phyloP scores from a whole-genome alignment of 148 eudicot genomes.

The Rheum nobile region DNA sequence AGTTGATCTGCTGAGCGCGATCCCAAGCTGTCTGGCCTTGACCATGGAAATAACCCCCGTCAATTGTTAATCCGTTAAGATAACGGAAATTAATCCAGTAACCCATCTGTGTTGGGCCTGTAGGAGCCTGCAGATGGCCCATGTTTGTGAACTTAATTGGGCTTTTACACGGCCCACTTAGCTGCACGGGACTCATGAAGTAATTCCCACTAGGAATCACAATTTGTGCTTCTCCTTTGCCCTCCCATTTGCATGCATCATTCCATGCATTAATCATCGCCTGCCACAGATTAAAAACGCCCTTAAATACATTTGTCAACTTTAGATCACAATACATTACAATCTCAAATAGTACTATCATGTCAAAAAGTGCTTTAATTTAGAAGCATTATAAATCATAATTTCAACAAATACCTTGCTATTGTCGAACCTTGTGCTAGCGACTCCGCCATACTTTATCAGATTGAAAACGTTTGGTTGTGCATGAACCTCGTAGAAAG shows the following conservation, averaged over 20 bases:
- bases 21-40: conserved; percentile 30
- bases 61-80: conserved; percentile 20
- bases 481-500: conserved; percentile 13
- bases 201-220: conserved; percentile 28
- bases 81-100: conserved; percentile 37
- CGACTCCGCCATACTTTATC: conserved; percentile 20
- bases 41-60: conserved; percentile 46
- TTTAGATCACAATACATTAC: neutral
- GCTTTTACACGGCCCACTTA: conserved; percentile 44
- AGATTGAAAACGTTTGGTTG: conserved; percentile 21
- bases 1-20: conserved; percentile 15
- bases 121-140: conserved; percentile 38
- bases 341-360: too few species aligned
- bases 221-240: conserved; percentile 18
- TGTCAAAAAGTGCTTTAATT: too few species aligned
- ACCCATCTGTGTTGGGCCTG: conserved; percentile 5
- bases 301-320: neutral
- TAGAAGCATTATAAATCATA: too few species aligned
- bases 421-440: conserved; percentile 9
- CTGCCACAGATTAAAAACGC: conserved; percentile 12
- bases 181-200: conserved; percentile 15
- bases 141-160: conserved; percentile 16
- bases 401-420: conserved; percentile 12
- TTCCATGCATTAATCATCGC: conserved; percentile 47
- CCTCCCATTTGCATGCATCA: conserved; percentile 39